Conservation (phyloP, 176 grass and related monocot genomes). For the Lolium multiflorum region DNA sequence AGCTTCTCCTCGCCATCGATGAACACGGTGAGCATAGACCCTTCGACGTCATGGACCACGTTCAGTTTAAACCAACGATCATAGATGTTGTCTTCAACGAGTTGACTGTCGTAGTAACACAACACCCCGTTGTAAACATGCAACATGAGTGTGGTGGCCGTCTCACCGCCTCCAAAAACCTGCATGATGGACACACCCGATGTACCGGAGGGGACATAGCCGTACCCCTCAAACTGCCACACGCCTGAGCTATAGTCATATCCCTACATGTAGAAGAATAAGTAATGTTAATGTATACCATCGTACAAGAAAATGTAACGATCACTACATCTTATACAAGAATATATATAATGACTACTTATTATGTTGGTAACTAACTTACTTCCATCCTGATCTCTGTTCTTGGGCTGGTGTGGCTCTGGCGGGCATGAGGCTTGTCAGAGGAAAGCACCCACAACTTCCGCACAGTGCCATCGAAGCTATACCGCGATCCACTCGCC, state of each 20-base stretch:
- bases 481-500: conserved; percentile 1
- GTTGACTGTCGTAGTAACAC: conserved; percentile 7
- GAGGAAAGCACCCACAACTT: conserved; percentile 47
- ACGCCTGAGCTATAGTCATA: conserved; percentile 40
- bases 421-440: conserved; percentile 33
- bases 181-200: conserved; percentile 58
- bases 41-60: conserved; percentile 52
- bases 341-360: too few relatives aligned
- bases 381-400: conserved; percentile 56
- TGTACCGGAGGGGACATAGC: conserved; percentile 39
- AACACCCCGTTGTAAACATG: conserved; percentile 42
- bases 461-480: conserved; percentile 24
- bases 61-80: conserved; percentile 62
- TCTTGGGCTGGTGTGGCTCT: conserved; percentile 35
- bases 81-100: conserved; percentile 45
- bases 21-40: conserved; percentile 22
- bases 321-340: too few relatives aligned
- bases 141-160: conserved; percentile 47
- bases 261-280: background rate
- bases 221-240: conserved; percentile 63
- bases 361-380: background rate
- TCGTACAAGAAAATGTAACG: too few relatives aligned
- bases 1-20: conserved; percentile 30
- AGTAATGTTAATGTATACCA: too few relatives aligned
- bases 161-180: conserved; percentile 14